phyloP scores from a whole-genome alignment of 1,284 basidiomycete genomes.

The Meira nashicola region DNA sequence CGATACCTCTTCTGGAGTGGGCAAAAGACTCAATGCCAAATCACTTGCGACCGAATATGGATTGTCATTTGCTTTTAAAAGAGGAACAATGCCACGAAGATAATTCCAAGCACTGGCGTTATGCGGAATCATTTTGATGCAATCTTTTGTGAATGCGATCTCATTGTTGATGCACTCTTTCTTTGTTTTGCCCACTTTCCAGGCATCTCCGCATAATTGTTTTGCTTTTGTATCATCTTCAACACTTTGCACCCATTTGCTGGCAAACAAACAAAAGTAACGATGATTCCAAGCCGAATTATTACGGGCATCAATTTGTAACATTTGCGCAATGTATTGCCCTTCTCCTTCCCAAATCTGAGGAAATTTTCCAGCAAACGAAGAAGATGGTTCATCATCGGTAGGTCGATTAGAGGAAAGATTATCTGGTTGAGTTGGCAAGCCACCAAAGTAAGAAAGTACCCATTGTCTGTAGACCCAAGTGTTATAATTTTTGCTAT shows the following conservation, averaged over 20 bases:
- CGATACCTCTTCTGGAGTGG: slow-evolving; percentile 19
- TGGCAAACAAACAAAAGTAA: slow-evolving; percentile 76
- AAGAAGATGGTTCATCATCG: neutral
- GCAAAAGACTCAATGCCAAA: slow-evolving; percentile 18
- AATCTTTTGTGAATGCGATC: slow-evolving; percentile 24
- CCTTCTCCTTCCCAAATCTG: slow-evolving; percentile 73
- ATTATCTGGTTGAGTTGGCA: slow-evolving; percentile 5
- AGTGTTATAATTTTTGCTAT: slow-evolving; percentile 50
- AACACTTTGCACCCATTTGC: neutral
- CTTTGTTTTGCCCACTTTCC: slow-evolving; percentile 53
- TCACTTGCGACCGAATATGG: neutral
- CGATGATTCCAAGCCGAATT: slow-evolving; percentile 98
- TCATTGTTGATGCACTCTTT: slow-evolving; percentile 15
- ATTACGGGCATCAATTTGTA: slow-evolving; percentile 77
- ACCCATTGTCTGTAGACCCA: slow-evolving; percentile 51
- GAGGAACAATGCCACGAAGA: slow-evolving; percentile 25
- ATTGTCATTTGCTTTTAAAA: neutral
- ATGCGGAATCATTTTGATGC: slow-evolving; percentile 30
- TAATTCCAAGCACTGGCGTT: slow-evolving; percentile 47
- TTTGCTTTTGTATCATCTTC: slow-evolving; percentile 63
- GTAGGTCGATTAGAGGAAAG: too few species aligned
- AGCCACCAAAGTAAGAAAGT: slow-evolving; percentile 40
- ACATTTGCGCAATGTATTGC: slow-evolving; percentile 69
- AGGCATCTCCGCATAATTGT: slow-evolving; percentile 59
- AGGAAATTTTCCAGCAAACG: slow-evolving; percentile 13